These are phyloP conservation scores for Talaromyces trachyspermus DNA, from an alignment of 495 filamentous ascomycete species.

Conservation along the genomic window DNA sequence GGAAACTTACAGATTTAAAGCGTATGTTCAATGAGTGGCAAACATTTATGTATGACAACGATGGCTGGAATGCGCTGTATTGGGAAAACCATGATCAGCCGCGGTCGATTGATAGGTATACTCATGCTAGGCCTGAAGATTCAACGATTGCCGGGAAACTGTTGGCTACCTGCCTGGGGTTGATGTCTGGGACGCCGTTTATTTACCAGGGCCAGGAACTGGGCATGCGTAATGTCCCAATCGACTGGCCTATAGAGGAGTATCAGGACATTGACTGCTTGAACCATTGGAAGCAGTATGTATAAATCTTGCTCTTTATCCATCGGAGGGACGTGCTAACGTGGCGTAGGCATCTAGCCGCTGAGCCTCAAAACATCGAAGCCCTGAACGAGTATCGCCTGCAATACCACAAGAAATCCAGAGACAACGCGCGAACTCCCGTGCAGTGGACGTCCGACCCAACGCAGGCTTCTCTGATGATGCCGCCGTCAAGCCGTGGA, in stretches of 20 bases:
- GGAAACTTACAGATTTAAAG: slow-evolving; percentile 51
- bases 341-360: slow-evolving; percentile 23
- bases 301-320: too few relatives aligned
- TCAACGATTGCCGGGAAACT: slow-evolving; percentile 50
- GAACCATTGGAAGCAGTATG: slow-evolving; percentile 52
- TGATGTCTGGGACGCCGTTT: slow-evolving; percentile 62
- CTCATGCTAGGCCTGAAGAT: slow-evolving; percentile 38
- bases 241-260: slow-evolving; percentile 55
- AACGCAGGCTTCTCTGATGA: slow-evolving; percentile 45
- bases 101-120: slow-evolving; percentile 55
- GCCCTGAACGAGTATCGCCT: slow-evolving; percentile 26
- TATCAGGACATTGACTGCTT: slow-evolving; percentile 67
- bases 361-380: slow-evolving; percentile 26
- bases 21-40: slow-evolving; percentile 57
- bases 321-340: not conserved
- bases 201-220: slow-evolving; percentile 74
- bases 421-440: slow-evolving; percentile 51
- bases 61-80: slow-evolving; percentile 66
- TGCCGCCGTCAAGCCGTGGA: slow-evolving; percentile 50
- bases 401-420: slow-evolving; percentile 44
- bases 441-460: slow-evolving; percentile 43
- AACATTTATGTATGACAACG: slow-evolving; percentile 57
- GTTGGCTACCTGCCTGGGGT: slow-evolving; percentile 50
- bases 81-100: slow-evolving; percentile 70
- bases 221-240: slow-evolving; percentile 65